These are phyloP conservation scores for Phyllosticta capitalensis DNA, from an alignment of 2,329 filamentous ascomycete genomes.

Conservation along the genomic window DNA sequence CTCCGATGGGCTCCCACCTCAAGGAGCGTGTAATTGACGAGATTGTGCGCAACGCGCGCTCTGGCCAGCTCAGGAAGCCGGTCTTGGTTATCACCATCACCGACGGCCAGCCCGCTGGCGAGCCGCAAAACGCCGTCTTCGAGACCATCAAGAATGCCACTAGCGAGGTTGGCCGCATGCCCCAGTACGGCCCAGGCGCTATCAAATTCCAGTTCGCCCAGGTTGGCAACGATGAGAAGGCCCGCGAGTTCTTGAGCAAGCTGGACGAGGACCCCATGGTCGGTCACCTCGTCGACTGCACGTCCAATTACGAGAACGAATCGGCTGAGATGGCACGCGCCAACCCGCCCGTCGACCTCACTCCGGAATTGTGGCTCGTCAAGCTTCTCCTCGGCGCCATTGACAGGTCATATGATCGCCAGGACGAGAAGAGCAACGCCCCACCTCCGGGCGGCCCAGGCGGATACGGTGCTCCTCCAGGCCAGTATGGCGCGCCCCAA, in stretches of 20 bases:
- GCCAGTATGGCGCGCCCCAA: constrained; percentile 25
- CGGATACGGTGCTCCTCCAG: constrained; percentile 17
- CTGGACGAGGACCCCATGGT: constrained; percentile 56
- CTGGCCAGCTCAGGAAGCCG: constrained; percentile 50
- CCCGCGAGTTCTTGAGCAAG: constrained; percentile 52
- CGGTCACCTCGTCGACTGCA: constrained; percentile 56
- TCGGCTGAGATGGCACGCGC: constrained; percentile 56
- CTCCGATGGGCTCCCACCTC: constrained; percentile 55
- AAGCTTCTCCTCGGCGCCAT: constrained; percentile 60
- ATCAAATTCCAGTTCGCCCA: constrained; percentile 60
- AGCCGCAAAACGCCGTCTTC: constrained; percentile 46
- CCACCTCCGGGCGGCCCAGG: constrained; percentile 14
- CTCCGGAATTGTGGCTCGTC: constrained; percentile 56
- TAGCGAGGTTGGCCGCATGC: constrained; percentile 37
- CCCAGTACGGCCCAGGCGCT: constrained; percentile 47
- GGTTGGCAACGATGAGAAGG: constrained; percentile 57
- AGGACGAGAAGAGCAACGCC: constrained; percentile 49
- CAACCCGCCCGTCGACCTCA: constrained; percentile 52
- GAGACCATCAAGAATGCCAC: constrained; percentile 49
- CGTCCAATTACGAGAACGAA: constrained; percentile 60
- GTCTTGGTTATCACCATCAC: constrained; percentile 57
- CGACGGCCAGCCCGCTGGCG: constrained; percentile 56
- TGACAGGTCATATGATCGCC: constrained; percentile 55
- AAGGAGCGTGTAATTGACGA: constrained; percentile 54
- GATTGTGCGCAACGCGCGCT: constrained; percentile 44